Base-by-base conservation (phyloP, 306 rosid species). In the Alnus glutinosa region DNA sequence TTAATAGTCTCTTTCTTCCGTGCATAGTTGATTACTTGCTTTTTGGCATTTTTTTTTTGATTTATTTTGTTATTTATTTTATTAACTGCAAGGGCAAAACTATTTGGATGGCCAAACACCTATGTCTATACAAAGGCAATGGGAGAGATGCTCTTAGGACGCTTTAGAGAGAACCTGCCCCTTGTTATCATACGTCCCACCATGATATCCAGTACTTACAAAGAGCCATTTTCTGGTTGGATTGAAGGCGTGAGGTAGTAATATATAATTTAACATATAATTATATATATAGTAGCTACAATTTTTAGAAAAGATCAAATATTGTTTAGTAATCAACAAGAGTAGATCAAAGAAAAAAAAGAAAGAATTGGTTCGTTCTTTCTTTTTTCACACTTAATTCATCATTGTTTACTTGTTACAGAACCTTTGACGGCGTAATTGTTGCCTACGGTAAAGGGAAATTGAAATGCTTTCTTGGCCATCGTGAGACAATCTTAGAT, bases 171-270 rank as follows among this genome's bases (percentile, higher is more conserved):
- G 14, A 79, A 77, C 0, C 13, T 85, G 1, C 75, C 89, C 0
- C 19, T 83, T 30, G 42, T 79, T 32, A 70, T 89, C 54, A 2
- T 79, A 54, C 87, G 87, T 0, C 92, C 88, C 2, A 62, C 86
- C n/a, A 12, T 62, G 3, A 4, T 89, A 4, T 32, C 28, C 0
- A 78, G 88, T 9, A 87, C 90, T 4, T 67, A 58, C 58, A 81
- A 72, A 0, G 79, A 89, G 36, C 89, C 92, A 18, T 83, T 87
- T 55, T 76, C 85, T 0, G 88, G 90, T 79, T 87, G 88, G 92
- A 62, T 87, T 48, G 87, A 89, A 81, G 82, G 80, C 19, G 44
- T 79, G 3, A 83, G 85, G 88, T 86, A 85, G 1, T 5, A 42
- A 42, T 39, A 3, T 46, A 1, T 36, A 13, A 11, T 13, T 14